Evolutionary conservation across 352 stramenopile species (phyloP), one percentile per base, ranked within the genome.

Genomic region (Pythium pectinolyticum): DNA sequence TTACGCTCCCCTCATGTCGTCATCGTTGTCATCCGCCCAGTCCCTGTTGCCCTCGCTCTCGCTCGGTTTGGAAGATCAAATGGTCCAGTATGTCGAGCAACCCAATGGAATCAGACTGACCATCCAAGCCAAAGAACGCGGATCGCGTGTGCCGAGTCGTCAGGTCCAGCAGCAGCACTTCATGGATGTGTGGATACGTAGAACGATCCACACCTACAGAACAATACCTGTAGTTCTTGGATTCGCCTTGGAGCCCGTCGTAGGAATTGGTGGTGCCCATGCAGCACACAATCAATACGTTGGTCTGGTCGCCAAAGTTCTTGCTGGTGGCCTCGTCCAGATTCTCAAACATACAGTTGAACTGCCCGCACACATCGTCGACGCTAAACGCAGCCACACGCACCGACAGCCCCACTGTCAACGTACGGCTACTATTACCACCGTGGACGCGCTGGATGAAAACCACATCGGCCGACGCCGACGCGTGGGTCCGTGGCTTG

Each of bases 381-480:
- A 47, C 10, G 17, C 20, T 17, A 47, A 47, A 47, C 10, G 11
- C 19, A 17, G 40, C 19, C 20, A 17, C 20, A 8, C 17, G 11
- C 40, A 25, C 40, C 20, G 40, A 9, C 10, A 47, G 0, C 8
- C 40, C 40, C 17, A 47, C 20, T 11, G 2, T 47, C 19, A 47
- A 7, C 17, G 40, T 47, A 10, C 40, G 7, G n/a, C n/a, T n/a
- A n/a, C n/a, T n/a, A 65, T 65, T 8, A 65, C n/a, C 4, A 65
- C 5, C 6, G 30, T 37, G 14, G 48, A 52, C 25, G 57, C 31
- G 9, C 14, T 11, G 35, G 19, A 46, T 46, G 39, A 46, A 25
- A 8, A 46, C 25, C 17, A 46, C 37, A 7, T 19, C 12, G 37
- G 39, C 6, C 0, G 39, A 46, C 14, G 19, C 22, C 14, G 39